Evolutionary conservation across 495 filamentous ascomycete genomes (phyloP).

Genomic region (Jackrogersella multiformis): DNA sequence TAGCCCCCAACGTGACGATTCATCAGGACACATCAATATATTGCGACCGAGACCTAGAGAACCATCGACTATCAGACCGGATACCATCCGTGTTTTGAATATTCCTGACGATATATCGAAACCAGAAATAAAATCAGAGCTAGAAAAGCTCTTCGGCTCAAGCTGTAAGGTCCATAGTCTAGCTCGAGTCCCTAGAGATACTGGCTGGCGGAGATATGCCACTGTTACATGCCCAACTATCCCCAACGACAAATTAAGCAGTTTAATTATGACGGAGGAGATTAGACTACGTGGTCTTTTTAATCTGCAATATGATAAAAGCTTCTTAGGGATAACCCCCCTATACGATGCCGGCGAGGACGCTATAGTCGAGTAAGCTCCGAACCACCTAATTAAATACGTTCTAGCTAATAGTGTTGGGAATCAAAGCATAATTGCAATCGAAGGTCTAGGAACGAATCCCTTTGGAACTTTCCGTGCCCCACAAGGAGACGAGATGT

Average conservation of each 20-base stretch:
- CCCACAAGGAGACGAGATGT: not conserved
- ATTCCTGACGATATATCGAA: not conserved
- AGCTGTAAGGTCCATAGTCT: conserved; percentile 1
- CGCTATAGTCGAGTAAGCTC: not conserved
- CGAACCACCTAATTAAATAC: not conserved
- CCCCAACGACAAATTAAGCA: not conserved
- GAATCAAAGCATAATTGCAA: conserved; percentile 1
- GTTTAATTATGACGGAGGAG: not conserved
- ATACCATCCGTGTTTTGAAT: not conserved
- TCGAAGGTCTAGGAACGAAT: conserved; percentile 1
- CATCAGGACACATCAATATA: not conserved
- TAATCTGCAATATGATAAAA: not conserved
- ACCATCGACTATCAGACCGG: not conserved
- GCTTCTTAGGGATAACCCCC: not conserved
- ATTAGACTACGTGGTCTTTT: not conserved
- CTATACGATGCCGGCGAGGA: not conserved
- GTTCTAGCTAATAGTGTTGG: not conserved
- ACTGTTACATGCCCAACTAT: not conserved
- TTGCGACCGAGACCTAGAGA: not conserved
- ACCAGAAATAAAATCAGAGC: not conserved
- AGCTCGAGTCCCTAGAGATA: not conserved
- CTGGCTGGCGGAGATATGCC: not conserved
- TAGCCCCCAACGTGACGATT: not conserved
- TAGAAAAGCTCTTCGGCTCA: not conserved
- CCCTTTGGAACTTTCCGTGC: conserved; percentile 2